These are phyloP conservation scores for Didymella segeticola DNA, from an alignment of 2,329 filamentous ascomycete genomes.

Conservation along the genomic window DNA sequence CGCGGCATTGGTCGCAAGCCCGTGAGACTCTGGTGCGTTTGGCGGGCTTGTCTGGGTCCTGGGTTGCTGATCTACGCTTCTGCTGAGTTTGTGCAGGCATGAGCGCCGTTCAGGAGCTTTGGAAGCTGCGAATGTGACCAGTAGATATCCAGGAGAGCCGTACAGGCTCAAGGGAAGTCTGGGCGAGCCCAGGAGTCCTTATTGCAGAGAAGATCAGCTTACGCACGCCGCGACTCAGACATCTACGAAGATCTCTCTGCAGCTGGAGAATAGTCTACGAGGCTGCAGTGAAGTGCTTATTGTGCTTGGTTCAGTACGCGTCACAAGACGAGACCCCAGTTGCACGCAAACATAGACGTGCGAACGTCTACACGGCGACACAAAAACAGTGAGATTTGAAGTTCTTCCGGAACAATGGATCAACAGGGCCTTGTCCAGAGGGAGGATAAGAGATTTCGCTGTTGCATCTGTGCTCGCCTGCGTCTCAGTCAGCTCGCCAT, in stretches of 20 bases:
- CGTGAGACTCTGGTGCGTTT: conserved; percentile 70
- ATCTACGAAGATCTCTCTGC: no score
- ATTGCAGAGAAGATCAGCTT: no score
- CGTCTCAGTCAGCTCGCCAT: conserved; percentile 5
- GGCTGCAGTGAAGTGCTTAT: no score
- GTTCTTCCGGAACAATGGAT: conserved; percentile 12
- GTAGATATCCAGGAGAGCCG: background rate
- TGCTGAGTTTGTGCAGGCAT: conserved; percentile 38
- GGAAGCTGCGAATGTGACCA: background rate
- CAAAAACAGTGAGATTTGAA: background rate
- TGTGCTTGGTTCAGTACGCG: background rate
- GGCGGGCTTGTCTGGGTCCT: conserved; percentile 31
- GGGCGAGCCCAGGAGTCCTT: background rate
- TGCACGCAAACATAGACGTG: conserved; percentile 7
- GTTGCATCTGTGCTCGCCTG: conserved; percentile 18
- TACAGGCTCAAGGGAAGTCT: background rate
- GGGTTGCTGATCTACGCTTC: conserved; percentile 33
- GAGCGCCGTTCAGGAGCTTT: conserved; percentile 12
- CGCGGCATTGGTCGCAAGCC: conserved; percentile 73
- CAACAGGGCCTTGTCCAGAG: conserved; percentile 8
- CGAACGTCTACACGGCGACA: conserved; percentile 1
- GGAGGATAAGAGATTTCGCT: conserved; percentile 22
- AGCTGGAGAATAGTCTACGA: no score
- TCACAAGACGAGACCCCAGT: conserved; percentile 5
- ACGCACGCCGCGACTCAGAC: no score